Evolutionary conservation across 768 basidiomycete species (phyloP).

Genomic region (Pholiota conissans): DNA sequence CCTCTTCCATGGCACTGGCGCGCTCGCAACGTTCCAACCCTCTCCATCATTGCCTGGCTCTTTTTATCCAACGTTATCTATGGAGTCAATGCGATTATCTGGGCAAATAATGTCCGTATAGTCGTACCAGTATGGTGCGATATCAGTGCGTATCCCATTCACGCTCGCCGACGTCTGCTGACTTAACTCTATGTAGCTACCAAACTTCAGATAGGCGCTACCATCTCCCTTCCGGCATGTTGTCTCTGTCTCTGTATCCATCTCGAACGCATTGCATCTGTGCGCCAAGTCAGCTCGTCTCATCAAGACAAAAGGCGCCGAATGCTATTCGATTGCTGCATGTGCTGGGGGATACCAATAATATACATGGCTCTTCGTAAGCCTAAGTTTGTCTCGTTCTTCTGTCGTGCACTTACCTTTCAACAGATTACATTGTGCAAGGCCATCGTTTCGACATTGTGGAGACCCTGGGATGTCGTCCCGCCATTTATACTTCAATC

Average conservation of each 20-base stretch:
- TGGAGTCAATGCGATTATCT: constrained; percentile 55
- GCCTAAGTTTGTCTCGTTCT: constrained; percentile 19
- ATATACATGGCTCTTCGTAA: constrained; percentile 42
- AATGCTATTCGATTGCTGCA: constrained; percentile 26
- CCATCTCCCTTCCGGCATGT: constrained; percentile 45
- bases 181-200: constrained; percentile 31
- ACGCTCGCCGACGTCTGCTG: background rate
- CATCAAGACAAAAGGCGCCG: constrained; percentile 26
- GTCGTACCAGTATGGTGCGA: constrained; percentile 50
- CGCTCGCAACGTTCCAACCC: constrained; percentile 60
- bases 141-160: constrained; percentile 47
- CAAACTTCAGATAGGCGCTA: constrained; percentile 42
- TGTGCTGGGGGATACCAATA: constrained; percentile 43
- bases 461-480: constrained; percentile 49
- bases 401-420: background rate
- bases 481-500: constrained; percentile 38
- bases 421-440: no score
- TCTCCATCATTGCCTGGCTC: constrained; percentile 58
- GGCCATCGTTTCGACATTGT: no score
- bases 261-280: constrained; percentile 48
- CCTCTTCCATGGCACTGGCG: constrained; percentile 53
- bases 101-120: constrained; percentile 48
- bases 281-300: constrained; percentile 19
- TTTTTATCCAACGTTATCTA: constrained; percentile 44
- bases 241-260: constrained; percentile 50